Percentiles rank a stretch among this genome's conserved stretches.
These are phyloP conservation scores for Fusarium chaquense DNA, from an alignment of 2,329 filamentous ascomycete species.

Conservation along the genomic window DNA sequence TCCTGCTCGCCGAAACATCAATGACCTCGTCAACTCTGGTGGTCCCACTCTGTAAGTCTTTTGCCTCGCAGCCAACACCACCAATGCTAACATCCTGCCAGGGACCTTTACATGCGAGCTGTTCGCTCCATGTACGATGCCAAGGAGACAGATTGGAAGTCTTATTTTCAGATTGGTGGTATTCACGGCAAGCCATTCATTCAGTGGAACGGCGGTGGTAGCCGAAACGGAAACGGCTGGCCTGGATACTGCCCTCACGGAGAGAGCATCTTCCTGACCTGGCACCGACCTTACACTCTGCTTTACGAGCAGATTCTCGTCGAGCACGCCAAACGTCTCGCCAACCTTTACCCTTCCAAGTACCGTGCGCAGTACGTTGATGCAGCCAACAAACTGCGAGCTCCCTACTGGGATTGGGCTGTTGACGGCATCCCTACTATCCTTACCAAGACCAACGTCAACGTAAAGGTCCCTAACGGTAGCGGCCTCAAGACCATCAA, in stretches of 20 bases:
- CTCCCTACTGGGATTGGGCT: slow-evolving; percentile 69
- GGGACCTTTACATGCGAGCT: slow-evolving; percentile 65
- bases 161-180: slow-evolving; percentile 65
- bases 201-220: slow-evolving; percentile 58
- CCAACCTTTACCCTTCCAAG: slow-evolving; percentile 56
- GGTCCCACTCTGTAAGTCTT: slow-evolving; percentile 59
- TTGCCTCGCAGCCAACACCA: neutral
- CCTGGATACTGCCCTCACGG: slow-evolving; percentile 61
- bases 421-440: slow-evolving; percentile 58
- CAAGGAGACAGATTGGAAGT: slow-evolving; percentile 57
- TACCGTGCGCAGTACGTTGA: slow-evolving; percentile 54
- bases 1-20: slow-evolving; percentile 62
- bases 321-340: slow-evolving; percentile 59
- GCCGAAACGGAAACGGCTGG: slow-evolving; percentile 48
- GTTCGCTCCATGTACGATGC: slow-evolving; percentile 58
- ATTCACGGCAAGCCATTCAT: slow-evolving; percentile 58
- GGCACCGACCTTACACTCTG: slow-evolving; percentile 68
- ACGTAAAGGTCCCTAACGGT: slow-evolving; percentile 57
- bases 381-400: slow-evolving; percentile 61
- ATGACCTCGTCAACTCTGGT: slow-evolving; percentile 56
- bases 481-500: slow-evolving; percentile 46
- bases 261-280: slow-evolving; percentile 63
- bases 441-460: slow-evolving; percentile 52
- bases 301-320: slow-evolving; percentile 69
- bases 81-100: slow-evolving; percentile 40